Percentiles rank a stretch among this genome's conserved stretches.
phyloP scores from a whole-genome alignment of 805 yeast genomes.

The Naumovozyma baii region DNA sequence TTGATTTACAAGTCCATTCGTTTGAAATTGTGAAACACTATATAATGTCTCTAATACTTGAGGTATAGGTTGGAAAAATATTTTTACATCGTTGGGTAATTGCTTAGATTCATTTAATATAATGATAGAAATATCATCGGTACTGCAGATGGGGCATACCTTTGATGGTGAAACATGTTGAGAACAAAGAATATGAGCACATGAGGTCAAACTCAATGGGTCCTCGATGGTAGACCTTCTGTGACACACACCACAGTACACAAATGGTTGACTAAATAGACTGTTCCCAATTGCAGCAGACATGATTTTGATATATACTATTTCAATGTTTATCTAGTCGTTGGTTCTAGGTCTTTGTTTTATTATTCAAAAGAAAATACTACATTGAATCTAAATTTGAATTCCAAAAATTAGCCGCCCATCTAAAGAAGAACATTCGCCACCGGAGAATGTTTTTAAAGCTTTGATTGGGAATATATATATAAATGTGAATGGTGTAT shows the following conservation, averaged over 20 bases:
- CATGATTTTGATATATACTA: no score
- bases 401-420: conserved; percentile 2
- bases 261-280: conserved; percentile 23
- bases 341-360: background rate
- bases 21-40: conserved; percentile 25
- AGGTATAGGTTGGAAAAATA: conserved; percentile 23
- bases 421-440: no score
- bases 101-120: conserved; percentile 12
- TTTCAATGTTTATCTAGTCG: no score
- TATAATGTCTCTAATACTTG: conserved; percentile 18
- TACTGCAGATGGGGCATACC: conserved; percentile 16
- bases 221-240: conserved; percentile 11
- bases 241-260: conserved; percentile 30
- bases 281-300: no score
- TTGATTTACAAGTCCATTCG: conserved; percentile 17
- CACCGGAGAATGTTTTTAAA: no score
- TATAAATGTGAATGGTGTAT: no score
- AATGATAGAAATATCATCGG: conserved; percentile 15
- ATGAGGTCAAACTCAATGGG: conserved; percentile 29
- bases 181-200: conserved; percentile 33
- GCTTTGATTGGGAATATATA: no score
- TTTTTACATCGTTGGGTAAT: conserved; percentile 17
- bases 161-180: conserved; percentile 16
- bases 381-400: no score
- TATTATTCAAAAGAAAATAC: background rate